Percentiles rank a stretch among this genome's conserved stretches.
phyloP scores from a whole-genome alignment of 139 green algal genomes.

The Pseudopediastrum boryanum region DNA sequence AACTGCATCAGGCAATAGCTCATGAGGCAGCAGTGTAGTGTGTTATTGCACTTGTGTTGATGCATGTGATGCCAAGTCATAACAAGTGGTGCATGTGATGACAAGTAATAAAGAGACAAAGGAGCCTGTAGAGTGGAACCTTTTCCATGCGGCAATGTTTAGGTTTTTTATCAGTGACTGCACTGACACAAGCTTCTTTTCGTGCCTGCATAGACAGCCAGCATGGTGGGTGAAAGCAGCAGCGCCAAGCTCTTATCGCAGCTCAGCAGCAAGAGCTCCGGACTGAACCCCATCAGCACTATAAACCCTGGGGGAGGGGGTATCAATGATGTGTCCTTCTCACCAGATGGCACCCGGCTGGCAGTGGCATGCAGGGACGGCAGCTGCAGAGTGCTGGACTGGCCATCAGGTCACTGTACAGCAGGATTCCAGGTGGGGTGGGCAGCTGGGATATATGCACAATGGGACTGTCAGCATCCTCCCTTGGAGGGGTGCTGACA shows the following conservation, averaged over 20 bases:
- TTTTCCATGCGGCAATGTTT: too few relatives aligned
- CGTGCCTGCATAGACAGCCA: background rate
- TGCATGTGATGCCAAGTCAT: too few relatives aligned
- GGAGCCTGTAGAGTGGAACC: too few relatives aligned
- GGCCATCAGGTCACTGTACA: slow-evolving; percentile 50
- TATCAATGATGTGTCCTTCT: slow-evolving; percentile 74
- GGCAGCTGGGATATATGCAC: too few relatives aligned
- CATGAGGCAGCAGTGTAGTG: too few relatives aligned
- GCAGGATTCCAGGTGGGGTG: slow-evolving; percentile 68
- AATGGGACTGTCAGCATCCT: too few relatives aligned
- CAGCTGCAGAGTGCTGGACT: slow-evolving; percentile 73
- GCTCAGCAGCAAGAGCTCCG: background rate
- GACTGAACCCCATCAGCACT: slow-evolving; percentile 17
- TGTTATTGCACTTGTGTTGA: too few relatives aligned
- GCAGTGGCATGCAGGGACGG: slow-evolving; percentile 83
- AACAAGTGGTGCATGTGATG: too few relatives aligned
- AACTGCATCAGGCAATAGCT: too few relatives aligned
- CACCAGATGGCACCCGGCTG: slow-evolving; percentile 73
- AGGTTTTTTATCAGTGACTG: too few relatives aligned
- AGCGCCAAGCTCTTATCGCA: slow-evolving; percentile 31
- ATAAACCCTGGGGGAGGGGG: slow-evolving; percentile 46
- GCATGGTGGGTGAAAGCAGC: slow-evolving; percentile 25
- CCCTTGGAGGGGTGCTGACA: too few relatives aligned
- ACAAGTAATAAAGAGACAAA: too few relatives aligned
- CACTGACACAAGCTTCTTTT: background rate